phyloP scores from a whole-genome alignment of 805 yeast genomes.

The Kodamaea leandrae region DNA sequence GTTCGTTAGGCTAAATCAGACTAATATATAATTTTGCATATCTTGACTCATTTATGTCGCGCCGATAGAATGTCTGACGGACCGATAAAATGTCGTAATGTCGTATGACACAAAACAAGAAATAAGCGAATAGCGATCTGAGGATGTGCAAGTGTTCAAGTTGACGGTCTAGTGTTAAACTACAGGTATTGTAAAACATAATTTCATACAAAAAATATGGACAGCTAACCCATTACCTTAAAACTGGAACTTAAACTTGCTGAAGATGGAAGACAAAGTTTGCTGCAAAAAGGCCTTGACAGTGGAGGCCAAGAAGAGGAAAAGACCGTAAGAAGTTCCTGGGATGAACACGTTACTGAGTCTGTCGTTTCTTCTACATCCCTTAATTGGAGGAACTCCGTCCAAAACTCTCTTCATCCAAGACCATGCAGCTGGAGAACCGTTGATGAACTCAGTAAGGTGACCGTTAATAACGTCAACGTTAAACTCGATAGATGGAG shows the following conservation, averaged over 20 bases:
- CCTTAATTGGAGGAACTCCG: constrained; percentile 16
- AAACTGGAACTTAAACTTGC: no score
- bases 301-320: not conserved
- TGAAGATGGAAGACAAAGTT: no score
- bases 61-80: not conserved
- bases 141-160: no score
- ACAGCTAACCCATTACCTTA: no score
- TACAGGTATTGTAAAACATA: no score
- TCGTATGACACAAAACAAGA: no score
- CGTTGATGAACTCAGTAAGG: constrained; percentile 15
- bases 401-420: constrained; percentile 19
- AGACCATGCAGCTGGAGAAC: constrained; percentile 16
- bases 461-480: constrained; percentile 15
- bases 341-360: constrained; percentile 43
- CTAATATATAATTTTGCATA: not conserved
- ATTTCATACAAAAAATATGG: no score
- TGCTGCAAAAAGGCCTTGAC: constrained; percentile 3
- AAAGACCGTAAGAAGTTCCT: constrained; percentile 24
- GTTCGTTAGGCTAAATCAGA: not conserved
- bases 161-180: no score
- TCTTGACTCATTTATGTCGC: constrained; percentile 3
- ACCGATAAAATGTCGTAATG: no score
- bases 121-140: no score
- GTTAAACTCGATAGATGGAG: constrained; percentile 12
- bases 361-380: constrained; percentile 40